These are phyloP conservation scores for Gnaphalium uliginosum DNA, from an alignment of 129 eudicot genomes.

Conservation along the genomic window DNA sequence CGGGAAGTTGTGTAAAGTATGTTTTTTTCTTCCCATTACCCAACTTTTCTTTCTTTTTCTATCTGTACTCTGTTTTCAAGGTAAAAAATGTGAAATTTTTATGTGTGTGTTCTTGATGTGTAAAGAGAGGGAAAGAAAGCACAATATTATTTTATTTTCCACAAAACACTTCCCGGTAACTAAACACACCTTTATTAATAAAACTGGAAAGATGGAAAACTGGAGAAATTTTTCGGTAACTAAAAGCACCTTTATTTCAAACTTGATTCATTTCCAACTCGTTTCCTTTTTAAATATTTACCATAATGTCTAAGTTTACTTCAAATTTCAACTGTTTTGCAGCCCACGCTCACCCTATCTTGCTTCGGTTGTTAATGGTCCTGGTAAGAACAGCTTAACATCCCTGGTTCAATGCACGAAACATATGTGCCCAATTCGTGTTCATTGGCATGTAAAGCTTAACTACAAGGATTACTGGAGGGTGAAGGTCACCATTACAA, in stretches of 20 bases:
- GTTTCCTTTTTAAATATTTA: not conserved
- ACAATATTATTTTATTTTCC: not conserved
- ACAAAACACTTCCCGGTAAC: not conserved
- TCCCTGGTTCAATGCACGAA: conserved; percentile 94
- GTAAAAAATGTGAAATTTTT: not conserved
- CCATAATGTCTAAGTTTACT: not conserved
- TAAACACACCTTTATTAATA: too few relatives aligned
- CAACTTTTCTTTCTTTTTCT: too few relatives aligned
- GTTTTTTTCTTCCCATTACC: conserved; percentile 6
- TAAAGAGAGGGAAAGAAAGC: not conserved
- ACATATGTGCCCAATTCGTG: conserved; percentile 95
- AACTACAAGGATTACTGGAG: conserved; percentile 98
- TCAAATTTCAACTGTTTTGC: conserved; percentile 32
- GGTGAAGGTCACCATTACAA: conserved; percentile 87
- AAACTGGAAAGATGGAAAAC: not conserved
- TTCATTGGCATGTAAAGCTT: conserved; percentile 95
- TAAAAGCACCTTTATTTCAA: not conserved
- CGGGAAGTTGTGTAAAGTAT: conserved; percentile 89
- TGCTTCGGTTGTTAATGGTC: conserved; percentile 76
- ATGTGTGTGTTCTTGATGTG: not conserved
- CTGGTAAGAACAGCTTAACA: conserved; percentile 53
- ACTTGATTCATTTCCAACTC: not conserved
- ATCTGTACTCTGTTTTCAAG: not conserved
- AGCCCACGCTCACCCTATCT: conserved; percentile 72
- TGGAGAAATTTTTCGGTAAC: not conserved